These are phyloP conservation scores for Metschnikowia chrysomelidarum DNA, from an alignment of 805 yeast genomes.

Conservation along the genomic window DNA sequence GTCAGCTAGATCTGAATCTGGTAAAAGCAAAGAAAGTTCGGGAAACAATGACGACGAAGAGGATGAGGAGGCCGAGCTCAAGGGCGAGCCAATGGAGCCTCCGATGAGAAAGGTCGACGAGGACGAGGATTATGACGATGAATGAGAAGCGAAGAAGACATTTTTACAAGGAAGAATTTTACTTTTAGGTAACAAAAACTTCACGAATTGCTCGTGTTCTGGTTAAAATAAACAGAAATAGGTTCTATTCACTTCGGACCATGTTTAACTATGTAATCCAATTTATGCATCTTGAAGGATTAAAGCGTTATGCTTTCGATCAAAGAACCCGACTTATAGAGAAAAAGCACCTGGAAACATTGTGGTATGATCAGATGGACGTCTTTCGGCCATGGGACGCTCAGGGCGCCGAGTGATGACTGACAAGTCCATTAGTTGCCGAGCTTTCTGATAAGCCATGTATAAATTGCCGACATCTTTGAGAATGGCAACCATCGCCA, in stretches of 20 bases:
- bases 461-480: slow-evolving; percentile 34
- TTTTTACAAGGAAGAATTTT: neutral
- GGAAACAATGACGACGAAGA: slow-evolving; percentile 25
- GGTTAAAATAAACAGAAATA: neutral
- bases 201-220: no score
- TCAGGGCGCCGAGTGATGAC: slow-evolving; percentile 16
- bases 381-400: neutral
- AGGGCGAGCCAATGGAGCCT: slow-evolving; percentile 37
- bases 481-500: slow-evolving; percentile 31
- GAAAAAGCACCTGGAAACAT: slow-evolving; percentile 15
- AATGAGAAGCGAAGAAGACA: slow-evolving; percentile 3
- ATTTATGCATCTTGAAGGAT: no score
- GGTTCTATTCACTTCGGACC: no score
- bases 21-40: slow-evolving; percentile 4
- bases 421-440: slow-evolving; percentile 28
- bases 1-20: slow-evolving; percentile 18
- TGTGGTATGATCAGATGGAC: neutral
- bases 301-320: no score
- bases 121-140: slow-evolving; percentile 47
- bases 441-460: slow-evolving; percentile 28
- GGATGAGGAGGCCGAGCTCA: slow-evolving; percentile 28
- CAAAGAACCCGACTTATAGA: no score
- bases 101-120: slow-evolving; percentile 46
- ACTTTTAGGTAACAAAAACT: neutral
- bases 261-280: slow-evolving; percentile 6